phyloP scores from a whole-genome alignment of 352 stramenopile species.

The Phytophthora sp. region DNA sequence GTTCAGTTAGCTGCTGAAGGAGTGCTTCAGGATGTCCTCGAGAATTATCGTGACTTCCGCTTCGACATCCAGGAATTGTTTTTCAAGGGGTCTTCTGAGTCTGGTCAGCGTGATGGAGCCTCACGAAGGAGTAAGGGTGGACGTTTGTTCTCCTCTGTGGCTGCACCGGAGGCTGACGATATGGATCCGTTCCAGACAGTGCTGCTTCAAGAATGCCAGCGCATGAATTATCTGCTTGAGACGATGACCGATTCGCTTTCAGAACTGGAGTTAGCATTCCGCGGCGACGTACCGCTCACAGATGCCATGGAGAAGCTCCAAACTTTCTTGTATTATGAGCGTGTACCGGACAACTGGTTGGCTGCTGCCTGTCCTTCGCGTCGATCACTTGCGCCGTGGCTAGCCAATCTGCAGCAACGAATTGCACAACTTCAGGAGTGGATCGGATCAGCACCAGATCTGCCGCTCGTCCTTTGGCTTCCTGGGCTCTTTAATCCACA shows the following conservation, averaged over 20 bases:
- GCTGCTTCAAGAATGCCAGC: conserved; percentile 90
- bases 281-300: conserved; percentile 89
- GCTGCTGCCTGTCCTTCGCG: conserved; percentile 80
- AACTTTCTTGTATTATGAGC: conserved; percentile 77
- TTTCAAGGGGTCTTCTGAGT: conserved; percentile 54
- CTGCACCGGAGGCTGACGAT: conserved; percentile 55
- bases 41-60: conserved; percentile 87
- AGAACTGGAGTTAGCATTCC: conserved; percentile 89
- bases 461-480: conserved; percentile 86
- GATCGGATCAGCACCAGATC: conserved; percentile 72
- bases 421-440: conserved; percentile 90
- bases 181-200: conserved; percentile 93
- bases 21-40: conserved; percentile 90
- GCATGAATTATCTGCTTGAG: conserved; percentile 85
- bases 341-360: conserved; percentile 78
- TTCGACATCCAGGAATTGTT: conserved; percentile 87
- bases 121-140: conserved; percentile 35
- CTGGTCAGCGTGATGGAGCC: conserved; percentile 27
- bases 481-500: conserved; percentile 86
- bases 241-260: conserved; percentile 80
- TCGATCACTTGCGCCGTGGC: conserved; percentile 80
- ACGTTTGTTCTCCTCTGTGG: conserved; percentile 42
- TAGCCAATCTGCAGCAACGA: conserved; percentile 85
- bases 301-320: conserved; percentile 88
- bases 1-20: conserved; percentile 85